These are phyloP conservation scores for Alopecurus myosuroides DNA, from an alignment of 176 grass and related monocot genomes.

Conservation along the genomic window DNA sequence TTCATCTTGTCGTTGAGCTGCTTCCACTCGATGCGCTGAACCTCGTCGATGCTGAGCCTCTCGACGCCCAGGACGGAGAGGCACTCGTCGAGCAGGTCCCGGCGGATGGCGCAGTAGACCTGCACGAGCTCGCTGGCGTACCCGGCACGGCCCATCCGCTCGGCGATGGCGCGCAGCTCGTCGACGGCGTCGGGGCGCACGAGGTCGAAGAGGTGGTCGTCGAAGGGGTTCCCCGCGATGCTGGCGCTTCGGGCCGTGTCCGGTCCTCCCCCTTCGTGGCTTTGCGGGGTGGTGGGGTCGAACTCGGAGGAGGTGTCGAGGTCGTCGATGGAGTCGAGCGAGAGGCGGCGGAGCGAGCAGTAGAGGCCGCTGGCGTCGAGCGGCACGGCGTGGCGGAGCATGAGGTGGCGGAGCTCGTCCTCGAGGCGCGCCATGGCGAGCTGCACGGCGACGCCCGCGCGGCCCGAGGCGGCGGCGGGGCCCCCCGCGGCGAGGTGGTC, in stretches of 20 bases:
- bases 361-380: conserved; percentile 67
- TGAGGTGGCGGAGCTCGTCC: conserved; percentile 82
- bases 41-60: conserved; percentile 92
- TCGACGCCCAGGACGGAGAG: conserved; percentile 72
- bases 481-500: neutral
- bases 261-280: conserved; percentile 26
- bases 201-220: conserved; percentile 68
- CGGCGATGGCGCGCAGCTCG: conserved; percentile 53
- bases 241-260: conserved; percentile 50
- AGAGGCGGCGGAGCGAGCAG: conserved; percentile 87
- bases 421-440: conserved; percentile 83
- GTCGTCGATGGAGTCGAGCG: conserved; percentile 73
- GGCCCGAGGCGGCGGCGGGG: neutral
- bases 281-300: conserved; percentile 53
- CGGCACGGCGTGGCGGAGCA: conserved; percentile 73
- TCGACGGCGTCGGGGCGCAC: conserved; percentile 56
- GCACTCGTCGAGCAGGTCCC: conserved; percentile 82
- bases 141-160: conserved; percentile 65
- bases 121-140: conserved; percentile 68
- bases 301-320: conserved; percentile 82
- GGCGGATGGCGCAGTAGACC: conserved; percentile 69
- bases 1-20: conserved; percentile 92
- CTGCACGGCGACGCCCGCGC: conserved; percentile 58
- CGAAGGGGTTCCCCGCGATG: conserved; percentile 40
- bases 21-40: conserved; percentile 81